These are phyloP conservation scores for Arabidopsis thaliana DNA, from an alignment of 345 rosid genomes.

Conservation along the genomic window TAIR10.1 NC_003071.7:18720001-18720500, in stretches of 20 bases:
- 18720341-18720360: constrained; percentile 73
- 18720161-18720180: constrained; percentile 64
- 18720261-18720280: constrained; percentile 62
- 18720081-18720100: constrained; percentile 60
- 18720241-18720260: constrained; percentile 67
- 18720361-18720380: constrained; percentile 76
- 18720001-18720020: constrained; percentile 19
- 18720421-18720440: constrained; percentile 62
- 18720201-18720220: constrained; percentile 70
- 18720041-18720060: constrained; percentile 88
- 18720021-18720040: constrained; percentile 78
- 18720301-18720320: constrained; percentile 43
- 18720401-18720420: constrained; percentile 56
- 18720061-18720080: constrained; percentile 70
- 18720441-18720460: constrained; percentile 39
- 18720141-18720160: constrained; percentile 68
- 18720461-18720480: constrained; percentile 23
- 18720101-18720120: constrained; percentile 50
- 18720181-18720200: constrained; percentile 57
- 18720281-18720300: constrained; percentile 57
- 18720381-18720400: constrained; percentile 68
- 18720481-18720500: constrained; percentile 29
- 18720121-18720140: constrained; percentile 44
- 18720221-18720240: constrained; percentile 63
- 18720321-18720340: constrained; percentile 53